Evolutionary conservation across 2,329 filamentous ascomycete genomes (phyloP), one percentile per base, ranked within the genome.

Genomic region (Neonectria coccinea): DNA sequence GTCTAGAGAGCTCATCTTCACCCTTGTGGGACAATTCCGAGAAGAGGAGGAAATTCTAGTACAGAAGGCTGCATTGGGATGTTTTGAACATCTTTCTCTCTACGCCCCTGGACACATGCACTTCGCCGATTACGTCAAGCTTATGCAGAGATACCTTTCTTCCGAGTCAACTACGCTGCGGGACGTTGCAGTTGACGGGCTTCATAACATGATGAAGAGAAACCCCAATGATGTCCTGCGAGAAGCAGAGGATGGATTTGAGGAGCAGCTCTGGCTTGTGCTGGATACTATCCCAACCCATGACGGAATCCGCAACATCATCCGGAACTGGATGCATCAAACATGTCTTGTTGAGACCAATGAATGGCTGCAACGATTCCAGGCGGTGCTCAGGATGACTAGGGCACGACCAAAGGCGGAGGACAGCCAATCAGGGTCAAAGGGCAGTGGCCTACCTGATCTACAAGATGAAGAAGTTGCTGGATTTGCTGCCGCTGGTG

Each of bases 381-480:
- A 98, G 73, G 89, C 88, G 25, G 92, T 97, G 11, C 86, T 98
- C 67, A 96, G 93, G 39, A 97, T 97, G 85, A 97, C 92, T 0
- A 89, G 92, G 68, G 85, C 87, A 31, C 92, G 91, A 74, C 80
- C 82, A 2, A 86, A 89, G 45, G 85, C 88, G 29, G 83, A 86
- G 47, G 77, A 82, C 1, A 76, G 80, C 5, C 80, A 79, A 18
- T 76, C 83, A 4, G 78, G 82, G 11, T 86, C 72, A 83, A 71
- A 76, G 79, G 67, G 66, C 7, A 84, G 82, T 10, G 83, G 85
- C 4, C 83, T 87, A 12, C 85, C 92, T n/a, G 96, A 99, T 72
- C 81, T 98, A 0, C 92, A 95, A 67, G 96, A 99, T 75, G 96
- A 99, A 76, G 97, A 99, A 77, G 95, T 97, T 39, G 96, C 96